These are phyloP conservation scores for Turnera subulata DNA, from an alignment of 345 rosid species.

Conservation along the genomic window DNA sequence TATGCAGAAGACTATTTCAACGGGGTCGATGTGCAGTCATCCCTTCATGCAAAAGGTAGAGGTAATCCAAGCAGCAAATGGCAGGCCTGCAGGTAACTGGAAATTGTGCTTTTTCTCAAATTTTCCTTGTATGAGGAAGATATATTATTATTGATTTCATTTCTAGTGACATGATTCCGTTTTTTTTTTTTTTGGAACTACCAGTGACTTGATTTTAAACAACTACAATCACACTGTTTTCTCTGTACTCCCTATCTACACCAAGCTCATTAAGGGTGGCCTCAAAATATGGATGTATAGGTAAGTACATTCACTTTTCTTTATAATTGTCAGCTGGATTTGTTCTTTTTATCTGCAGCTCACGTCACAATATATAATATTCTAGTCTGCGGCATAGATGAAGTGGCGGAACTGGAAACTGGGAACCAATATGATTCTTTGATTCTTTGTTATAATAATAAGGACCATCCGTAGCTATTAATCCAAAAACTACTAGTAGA, in stretches of 20 bases:
- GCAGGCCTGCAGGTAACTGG: slow-evolving; percentile 48
- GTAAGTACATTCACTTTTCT: slow-evolving; percentile 16
- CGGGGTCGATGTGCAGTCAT: slow-evolving; percentile 41
- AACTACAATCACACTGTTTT: slow-evolving; percentile 31
- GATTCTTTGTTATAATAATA: no score
- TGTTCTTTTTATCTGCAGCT: background rate
- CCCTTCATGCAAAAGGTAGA: slow-evolving; percentile 41
- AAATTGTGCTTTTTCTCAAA: no score
- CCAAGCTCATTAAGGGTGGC: slow-evolving; percentile 59
- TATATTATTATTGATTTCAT: no score
- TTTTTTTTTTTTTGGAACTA: no score
- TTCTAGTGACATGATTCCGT: no score
- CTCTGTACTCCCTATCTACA: slow-evolving; percentile 48
- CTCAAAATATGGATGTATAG: slow-evolving; percentile 65
- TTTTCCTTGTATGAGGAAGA: no score
- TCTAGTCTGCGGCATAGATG: no score
- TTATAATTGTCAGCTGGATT: background rate
- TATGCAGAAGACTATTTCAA: slow-evolving; percentile 46
- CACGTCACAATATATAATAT: background rate
- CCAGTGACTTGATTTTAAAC: slow-evolving; percentile 32
- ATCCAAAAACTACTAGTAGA: no score
- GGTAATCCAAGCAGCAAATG: slow-evolving; percentile 27
- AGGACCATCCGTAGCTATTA: no score
- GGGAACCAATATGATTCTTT: no score
- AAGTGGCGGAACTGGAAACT: no score